Evolutionary conservation across 768 basidiomycete species (phyloP), one percentile per base, ranked within the genome.

Genomic region (Leccinum broughii): DNA sequence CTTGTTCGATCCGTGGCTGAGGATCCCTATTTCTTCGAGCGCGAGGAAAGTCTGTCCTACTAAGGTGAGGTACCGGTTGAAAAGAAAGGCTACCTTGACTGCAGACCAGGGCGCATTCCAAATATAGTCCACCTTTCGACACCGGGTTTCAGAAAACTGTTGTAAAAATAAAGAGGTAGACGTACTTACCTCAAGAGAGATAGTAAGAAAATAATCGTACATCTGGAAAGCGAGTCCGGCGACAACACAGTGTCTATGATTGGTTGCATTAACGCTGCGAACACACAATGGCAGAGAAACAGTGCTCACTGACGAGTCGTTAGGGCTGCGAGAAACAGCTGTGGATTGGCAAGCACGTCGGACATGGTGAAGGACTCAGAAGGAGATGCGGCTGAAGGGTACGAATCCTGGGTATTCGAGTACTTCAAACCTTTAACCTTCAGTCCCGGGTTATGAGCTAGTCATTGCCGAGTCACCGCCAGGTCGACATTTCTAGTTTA

Each of bases 51-150:
- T 35, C 20, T 66, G 68, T n/a, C 58, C 59, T 14, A 56, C 26
- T 22, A 68, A 22, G 10, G 55, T 64, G 0, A 46, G 56, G 13
- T 68, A 68, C n/a, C 66, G 66, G 30, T 65, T 68, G 57, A 65
- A 15, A 5, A 68, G 61, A 46, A 68, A 68, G 14, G 60, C 20
- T 6, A 35, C 24, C 39, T 68, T 66, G 5, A 55, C 56, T 13
- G 44, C 2, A 9, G 10, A 6, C 62, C 64, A 63, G 32, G 22
- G 64, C 2, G 53, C 28, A 9, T 14, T 24, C 59, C 64, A 63
- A 1, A 56, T 44, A 22, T 59, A 49, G 10, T 46, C 53, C 13
- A 60, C 22, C 62, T 64, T 50, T 58, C 6, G 8, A 34, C 3
- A 26, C 10, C 5, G 5, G 1, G 9, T 13, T 9, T 52, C 8